Evolutionary conservation across 23 red algal genomes (phyloP).

Genomic region (Chondrus crispus): DNA sequence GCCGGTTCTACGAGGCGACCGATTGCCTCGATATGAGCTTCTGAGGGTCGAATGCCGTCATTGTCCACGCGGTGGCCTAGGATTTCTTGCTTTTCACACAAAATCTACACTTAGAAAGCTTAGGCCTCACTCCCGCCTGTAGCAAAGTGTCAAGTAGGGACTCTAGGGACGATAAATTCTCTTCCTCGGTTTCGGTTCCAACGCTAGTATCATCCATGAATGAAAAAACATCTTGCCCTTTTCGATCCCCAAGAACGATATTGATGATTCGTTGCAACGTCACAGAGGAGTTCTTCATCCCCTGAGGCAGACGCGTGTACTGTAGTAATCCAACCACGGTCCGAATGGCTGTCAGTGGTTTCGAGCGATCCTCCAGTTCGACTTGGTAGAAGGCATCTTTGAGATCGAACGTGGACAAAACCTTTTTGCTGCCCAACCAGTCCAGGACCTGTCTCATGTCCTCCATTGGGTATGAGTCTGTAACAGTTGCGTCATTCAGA

Average conservation of each 20-base stretch:
- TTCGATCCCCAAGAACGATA: no score
- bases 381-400: slow-evolving; percentile 36
- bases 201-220: no score
- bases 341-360: slow-evolving; percentile 22
- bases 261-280: slow-evolving; percentile 41
- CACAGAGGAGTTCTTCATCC: background rate
- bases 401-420: slow-evolving; percentile 20
- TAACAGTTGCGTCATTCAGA: slow-evolving; percentile 12
- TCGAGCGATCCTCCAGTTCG: background rate
- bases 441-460: slow-evolving; percentile 6
- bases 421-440: background rate
- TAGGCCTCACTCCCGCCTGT: no score
- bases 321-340: slow-evolving; percentile 29
- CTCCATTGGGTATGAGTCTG: slow-evolving; percentile 7
- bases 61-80: no score
- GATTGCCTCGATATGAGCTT: background rate
- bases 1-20: background rate
- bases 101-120: no score
- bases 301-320: slow-evolving; percentile 1
- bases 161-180: no score
- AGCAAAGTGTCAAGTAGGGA: no score
- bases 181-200: no score
- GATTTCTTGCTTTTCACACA: no score
- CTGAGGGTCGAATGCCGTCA: no score
- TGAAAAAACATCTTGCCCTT: no score